phyloP scores from a whole-genome alignment of 192 early-diverging fungal genomes.

The Spizellomyces punctatus region DNA sequence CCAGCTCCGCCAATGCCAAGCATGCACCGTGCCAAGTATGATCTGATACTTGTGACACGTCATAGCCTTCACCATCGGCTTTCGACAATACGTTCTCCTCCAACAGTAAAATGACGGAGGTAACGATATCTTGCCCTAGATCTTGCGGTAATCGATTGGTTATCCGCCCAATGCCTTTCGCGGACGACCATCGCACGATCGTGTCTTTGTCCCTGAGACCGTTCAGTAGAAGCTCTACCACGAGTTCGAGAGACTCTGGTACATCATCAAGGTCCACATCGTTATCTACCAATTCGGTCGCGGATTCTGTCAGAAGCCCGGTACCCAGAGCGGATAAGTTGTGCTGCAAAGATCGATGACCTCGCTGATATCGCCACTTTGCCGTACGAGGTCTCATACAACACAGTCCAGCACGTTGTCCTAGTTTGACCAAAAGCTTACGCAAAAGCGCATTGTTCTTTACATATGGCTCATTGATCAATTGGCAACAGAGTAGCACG shows the following conservation, averaged over 20 bases:
- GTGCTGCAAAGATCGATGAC: conserved; percentile 37
- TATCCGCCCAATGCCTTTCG: conserved; percentile 94
- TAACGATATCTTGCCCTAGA: conserved; percentile 82
- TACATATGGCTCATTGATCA: conserved; percentile 31
- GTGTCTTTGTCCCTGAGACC: conserved; percentile 88
- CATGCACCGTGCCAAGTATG: conserved; percentile 94
- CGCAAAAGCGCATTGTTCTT: conserved; percentile 74
- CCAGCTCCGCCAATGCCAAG: conserved; percentile 88
- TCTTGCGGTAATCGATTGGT: conserved; percentile 76
- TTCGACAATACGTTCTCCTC: conserved; percentile 71
- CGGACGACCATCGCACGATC: conserved; percentile 95
- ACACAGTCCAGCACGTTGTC: conserved; percentile 82
- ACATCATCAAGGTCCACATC: conserved; percentile 71
- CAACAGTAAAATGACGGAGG: conserved; percentile 76
- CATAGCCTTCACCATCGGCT: conserved; percentile 28
- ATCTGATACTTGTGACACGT: conserved; percentile 78
- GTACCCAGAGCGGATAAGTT: background rate
- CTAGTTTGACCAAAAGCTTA: conserved; percentile 81
- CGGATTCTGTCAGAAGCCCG: background rate
- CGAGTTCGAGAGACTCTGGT: conserved; percentile 78
- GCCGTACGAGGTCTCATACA: conserved; percentile 72
- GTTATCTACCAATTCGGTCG: conserved; percentile 13
- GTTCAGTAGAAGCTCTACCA: conserved; percentile 83
- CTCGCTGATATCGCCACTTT: conserved; percentile 71
- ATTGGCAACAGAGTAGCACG: conserved; percentile 28